These are phyloP conservation scores for Allodekkera sacchari DNA, from an alignment of 805 yeast genomes.

Conservation along the genomic window DNA sequence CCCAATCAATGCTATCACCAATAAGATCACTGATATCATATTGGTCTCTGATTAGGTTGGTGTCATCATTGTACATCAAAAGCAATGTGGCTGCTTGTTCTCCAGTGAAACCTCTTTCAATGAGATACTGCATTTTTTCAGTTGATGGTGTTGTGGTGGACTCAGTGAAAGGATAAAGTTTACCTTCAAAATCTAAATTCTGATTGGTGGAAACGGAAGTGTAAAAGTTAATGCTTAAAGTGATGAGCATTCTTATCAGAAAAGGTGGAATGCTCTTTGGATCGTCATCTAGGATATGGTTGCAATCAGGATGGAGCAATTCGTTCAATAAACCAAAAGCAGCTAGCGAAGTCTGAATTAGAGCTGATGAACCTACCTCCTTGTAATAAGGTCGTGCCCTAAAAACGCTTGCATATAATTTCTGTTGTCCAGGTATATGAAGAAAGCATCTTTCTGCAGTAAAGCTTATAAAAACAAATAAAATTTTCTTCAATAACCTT, in stretches of 20 bases:
- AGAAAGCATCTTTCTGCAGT: constrained; percentile 28
- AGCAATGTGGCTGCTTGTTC: constrained; percentile 23
- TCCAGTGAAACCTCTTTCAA: constrained; percentile 22
- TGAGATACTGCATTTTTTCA: constrained; percentile 25
- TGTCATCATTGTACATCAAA: constrained; percentile 13
- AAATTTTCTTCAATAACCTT: constrained; percentile 18
- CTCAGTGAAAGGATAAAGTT: constrained; percentile 28
- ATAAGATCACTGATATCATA: constrained; percentile 23
- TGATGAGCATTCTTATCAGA: constrained; percentile 38
- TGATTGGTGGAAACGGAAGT: constrained; percentile 28
- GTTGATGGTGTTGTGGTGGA: constrained; percentile 34
- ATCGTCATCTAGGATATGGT: constrained; percentile 11
- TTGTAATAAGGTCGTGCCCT: constrained; percentile 17
- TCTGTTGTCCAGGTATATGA: constrained; percentile 25
- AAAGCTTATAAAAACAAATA: constrained; percentile 38
- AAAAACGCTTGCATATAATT: constrained; percentile 32
- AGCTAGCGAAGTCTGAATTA: constrained; percentile 32
- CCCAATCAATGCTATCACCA: constrained; percentile 17
- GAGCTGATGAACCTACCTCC: constrained; percentile 19
- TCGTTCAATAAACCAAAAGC: constrained; percentile 31
- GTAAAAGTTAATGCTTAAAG: constrained; percentile 35
- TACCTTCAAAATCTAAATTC: constrained; percentile 26
- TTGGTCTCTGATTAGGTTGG: constrained; percentile 11
- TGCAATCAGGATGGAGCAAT: constrained; percentile 23
- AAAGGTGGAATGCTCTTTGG: constrained; percentile 25